Percentiles rank a stretch among this genome's conserved stretches.
Conservation (phyloP, 78 protist genomes). For the Protostelium mycophagum region DNA sequence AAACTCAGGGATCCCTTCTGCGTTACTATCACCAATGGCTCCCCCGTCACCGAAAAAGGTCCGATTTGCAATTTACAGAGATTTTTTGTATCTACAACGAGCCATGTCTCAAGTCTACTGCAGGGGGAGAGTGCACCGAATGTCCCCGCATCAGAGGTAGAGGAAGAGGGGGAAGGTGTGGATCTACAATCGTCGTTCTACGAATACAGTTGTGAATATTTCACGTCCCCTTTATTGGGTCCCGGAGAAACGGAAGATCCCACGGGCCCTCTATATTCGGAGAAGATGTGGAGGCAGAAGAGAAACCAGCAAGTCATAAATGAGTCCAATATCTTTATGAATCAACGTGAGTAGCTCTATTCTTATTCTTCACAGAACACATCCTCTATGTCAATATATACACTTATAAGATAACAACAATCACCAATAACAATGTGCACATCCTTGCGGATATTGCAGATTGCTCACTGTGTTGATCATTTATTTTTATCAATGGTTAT, state of each 20-base stretch:
- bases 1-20: no score
- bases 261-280: conserved; percentile 18
- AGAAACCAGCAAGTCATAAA: conserved; percentile 40
- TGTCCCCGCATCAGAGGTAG: conserved; percentile 36
- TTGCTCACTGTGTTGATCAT: no score
- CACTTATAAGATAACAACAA: neutral
- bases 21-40: no score
- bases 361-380: no score
- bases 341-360: neutral
- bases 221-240: conserved; percentile 58
- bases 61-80: no score
- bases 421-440: no score
- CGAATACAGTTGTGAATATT: conserved; percentile 58
- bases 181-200: conserved; percentile 32
- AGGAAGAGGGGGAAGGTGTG: conserved; percentile 17
- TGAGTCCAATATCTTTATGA: conserved; percentile 16
- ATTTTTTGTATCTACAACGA: no score
- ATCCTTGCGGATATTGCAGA: no score
- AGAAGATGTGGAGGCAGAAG: conserved; percentile 61
- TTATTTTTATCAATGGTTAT: no score
- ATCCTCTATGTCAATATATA: neutral
- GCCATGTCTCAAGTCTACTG: no score
- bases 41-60: no score
- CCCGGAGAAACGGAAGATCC: conserved; percentile 49
- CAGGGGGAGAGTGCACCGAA: no score